Conservation (phyloP, 495 filamentous ascomycete species). For the Talaromyces trachyspermus region DNA sequence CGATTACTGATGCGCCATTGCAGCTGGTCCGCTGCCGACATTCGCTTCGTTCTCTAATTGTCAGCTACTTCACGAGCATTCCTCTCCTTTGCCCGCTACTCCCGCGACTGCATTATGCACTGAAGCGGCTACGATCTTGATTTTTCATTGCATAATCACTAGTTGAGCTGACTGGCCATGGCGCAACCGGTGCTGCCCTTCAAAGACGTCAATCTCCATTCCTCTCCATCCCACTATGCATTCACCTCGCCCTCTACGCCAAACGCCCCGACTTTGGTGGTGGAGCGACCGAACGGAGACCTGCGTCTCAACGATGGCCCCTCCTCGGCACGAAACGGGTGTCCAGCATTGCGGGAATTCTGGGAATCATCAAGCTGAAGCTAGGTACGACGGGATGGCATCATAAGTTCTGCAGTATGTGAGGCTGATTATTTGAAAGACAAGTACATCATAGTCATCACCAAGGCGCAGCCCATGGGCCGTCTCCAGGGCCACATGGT, state of each 20-base stretch:
- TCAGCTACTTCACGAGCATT: too few relatives aligned
- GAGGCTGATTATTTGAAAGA: slow-evolving; percentile 44
- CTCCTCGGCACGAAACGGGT: slow-evolving; percentile 71
- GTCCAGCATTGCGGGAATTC: slow-evolving; percentile 86
- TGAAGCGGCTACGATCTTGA: background rate
- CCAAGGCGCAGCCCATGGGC: slow-evolving; percentile 85
- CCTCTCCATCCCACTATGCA: slow-evolving; percentile 84
- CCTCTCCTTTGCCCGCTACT: too few relatives aligned
- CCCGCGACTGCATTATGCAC: background rate
- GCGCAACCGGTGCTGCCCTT: slow-evolving; percentile 61
- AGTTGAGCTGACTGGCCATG: too few relatives aligned
- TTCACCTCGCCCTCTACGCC: slow-evolving; percentile 95
- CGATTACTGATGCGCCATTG: background rate
- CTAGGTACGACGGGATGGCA: slow-evolving; percentile 55
- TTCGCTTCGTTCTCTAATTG: background rate
- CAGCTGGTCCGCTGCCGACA: background rate
- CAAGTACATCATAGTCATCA: slow-evolving; percentile 95
- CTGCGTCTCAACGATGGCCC: slow-evolving; percentile 72
- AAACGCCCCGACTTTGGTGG: slow-evolving; percentile 73
- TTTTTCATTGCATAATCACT: too few relatives aligned
- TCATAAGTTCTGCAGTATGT: slow-evolving; percentile 10
- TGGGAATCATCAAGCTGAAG: slow-evolving; percentile 84
- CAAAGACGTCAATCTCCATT: slow-evolving; percentile 92
- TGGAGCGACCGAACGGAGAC: slow-evolving; percentile 91
- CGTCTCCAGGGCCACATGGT: slow-evolving; percentile 87